These are phyloP conservation scores for Babesia ovata DNA, from an alignment of 169 alveolate genomes.

Conservation along the genomic window DNA sequence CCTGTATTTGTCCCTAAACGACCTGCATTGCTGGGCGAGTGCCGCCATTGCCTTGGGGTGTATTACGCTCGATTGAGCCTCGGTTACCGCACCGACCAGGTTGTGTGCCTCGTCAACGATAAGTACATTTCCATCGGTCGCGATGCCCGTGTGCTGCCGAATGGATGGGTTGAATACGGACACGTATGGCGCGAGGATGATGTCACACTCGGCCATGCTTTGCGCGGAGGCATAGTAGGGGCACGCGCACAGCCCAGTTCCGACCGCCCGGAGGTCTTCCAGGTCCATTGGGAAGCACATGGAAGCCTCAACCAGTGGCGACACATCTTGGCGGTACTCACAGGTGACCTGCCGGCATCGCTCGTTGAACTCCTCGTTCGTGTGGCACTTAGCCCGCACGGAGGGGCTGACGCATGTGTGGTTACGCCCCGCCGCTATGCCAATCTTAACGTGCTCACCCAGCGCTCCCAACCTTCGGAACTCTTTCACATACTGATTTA, in stretches of 20 bases:
- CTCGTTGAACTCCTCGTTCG: slow-evolving; percentile 73
- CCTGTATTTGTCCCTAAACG: slow-evolving; percentile 28
- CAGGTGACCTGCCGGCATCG: slow-evolving; percentile 75
- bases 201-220: slow-evolving; percentile 78
- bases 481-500: slow-evolving; percentile 88
- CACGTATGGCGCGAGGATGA: slow-evolving; percentile 89
- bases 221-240: slow-evolving; percentile 88
- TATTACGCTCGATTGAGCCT: slow-evolving; percentile 42
- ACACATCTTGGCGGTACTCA: slow-evolving; percentile 74
- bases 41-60: slow-evolving; percentile 30
- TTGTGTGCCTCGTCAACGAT: slow-evolving; percentile 95
- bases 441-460: slow-evolving; percentile 76
- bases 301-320: slow-evolving; percentile 67
- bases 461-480: slow-evolving; percentile 72
- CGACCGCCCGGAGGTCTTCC: slow-evolving; percentile 78
- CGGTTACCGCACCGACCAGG: slow-evolving; percentile 73
- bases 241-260: slow-evolving; percentile 75
- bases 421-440: slow-evolving; percentile 81
- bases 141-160: slow-evolving; percentile 76
- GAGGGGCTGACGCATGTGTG: slow-evolving; percentile 84
- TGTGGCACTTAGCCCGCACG: slow-evolving; percentile 69
- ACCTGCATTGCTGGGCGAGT: slow-evolving; percentile 7
- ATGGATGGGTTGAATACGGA: slow-evolving; percentile 83
- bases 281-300: slow-evolving; percentile 81
- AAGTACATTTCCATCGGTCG: slow-evolving; percentile 80